A percentile compares a stretch with the other conserved stretches of the same genome.
Evolutionary conservation across 805 yeast species (phyloP).

Genomic region (Kodamaea jinghongensis): DNA sequence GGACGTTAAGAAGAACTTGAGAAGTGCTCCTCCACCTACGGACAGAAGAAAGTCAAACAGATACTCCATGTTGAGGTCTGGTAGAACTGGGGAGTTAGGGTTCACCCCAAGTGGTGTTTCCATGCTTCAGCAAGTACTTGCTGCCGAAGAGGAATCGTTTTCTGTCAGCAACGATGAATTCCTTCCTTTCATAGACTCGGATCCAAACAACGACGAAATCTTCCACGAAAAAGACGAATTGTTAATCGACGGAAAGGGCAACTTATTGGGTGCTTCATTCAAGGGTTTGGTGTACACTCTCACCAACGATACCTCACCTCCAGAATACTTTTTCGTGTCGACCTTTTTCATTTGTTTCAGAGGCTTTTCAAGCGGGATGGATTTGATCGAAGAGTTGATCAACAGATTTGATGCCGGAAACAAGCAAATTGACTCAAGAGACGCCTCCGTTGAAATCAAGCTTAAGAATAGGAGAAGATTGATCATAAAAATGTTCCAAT

Average conservation of each 20-base stretch:
- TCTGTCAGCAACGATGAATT: conserved; percentile 36
- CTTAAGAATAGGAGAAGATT: conserved; percentile 62
- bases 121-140: conserved; percentile 35
- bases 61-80: conserved; percentile 51
- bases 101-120: conserved; percentile 49
- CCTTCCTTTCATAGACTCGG: conserved; percentile 27
- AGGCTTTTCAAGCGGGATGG: conserved; percentile 63
- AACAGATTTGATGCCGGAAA: conserved; percentile 56
- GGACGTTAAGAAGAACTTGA: conserved; percentile 8
- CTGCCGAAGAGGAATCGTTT: conserved; percentile 30
- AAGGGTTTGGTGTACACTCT: conserved; percentile 62
- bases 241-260: conserved; percentile 48
- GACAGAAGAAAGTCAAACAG: conserved; percentile 29
- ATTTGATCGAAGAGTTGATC: conserved; percentile 66
- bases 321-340: conserved; percentile 65
- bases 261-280: conserved; percentile 67
- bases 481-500: conserved; percentile 65
- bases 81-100: conserved; percentile 47
- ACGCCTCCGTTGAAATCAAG: conserved; percentile 27
- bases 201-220: background rate
- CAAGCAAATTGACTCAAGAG: conserved; percentile 18
- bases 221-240: conserved; percentile 38
- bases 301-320: conserved; percentile 63
- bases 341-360: conserved; percentile 78
- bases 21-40: conserved; percentile 3